phyloP scores from a whole-genome alignment of 2,329 filamentous ascomycete genomes.

The Hirsutella minnesotensis region DNA sequence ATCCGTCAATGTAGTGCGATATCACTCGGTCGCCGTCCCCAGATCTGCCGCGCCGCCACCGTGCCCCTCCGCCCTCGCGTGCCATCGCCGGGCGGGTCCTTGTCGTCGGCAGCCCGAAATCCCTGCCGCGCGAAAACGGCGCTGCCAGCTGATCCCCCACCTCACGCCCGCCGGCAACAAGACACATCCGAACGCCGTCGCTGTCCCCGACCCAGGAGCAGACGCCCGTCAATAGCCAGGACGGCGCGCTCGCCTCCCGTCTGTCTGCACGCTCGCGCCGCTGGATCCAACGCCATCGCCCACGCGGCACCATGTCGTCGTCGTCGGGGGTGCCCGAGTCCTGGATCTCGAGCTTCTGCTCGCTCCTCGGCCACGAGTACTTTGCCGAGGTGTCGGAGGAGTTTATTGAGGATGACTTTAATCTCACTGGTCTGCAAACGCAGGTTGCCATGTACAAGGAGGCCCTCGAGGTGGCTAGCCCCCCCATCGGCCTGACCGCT shows the following conservation, averaged over 20 bases:
- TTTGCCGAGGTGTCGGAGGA: conserved; percentile 98
- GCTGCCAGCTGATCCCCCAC: neutral
- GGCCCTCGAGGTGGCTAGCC: conserved; percentile 59
- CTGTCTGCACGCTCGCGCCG: neutral
- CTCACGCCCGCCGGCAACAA: neutral
- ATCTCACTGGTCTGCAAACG: conserved; percentile 85
- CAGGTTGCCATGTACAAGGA: conserved; percentile 99
- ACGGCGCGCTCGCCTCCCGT: too few species aligned
- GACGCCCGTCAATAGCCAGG: neutral
- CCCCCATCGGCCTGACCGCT: neutral
- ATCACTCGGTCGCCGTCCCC: too few species aligned
- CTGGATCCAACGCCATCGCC: conserved; percentile 1
- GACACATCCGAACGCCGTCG: neutral
- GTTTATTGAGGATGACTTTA: conserved; percentile 99
- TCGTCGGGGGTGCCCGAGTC: conserved; percentile 62
- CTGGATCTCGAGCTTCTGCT: conserved; percentile 97
- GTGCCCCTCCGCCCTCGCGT: too few species aligned
- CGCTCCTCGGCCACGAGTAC: conserved; percentile 91
- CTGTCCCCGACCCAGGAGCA: neutral
- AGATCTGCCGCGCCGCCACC: too few species aligned
- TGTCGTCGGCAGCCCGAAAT: too few species aligned
- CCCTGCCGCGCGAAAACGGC: neutral
- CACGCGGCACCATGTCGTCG: conserved; percentile 37
- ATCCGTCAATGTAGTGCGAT: too few species aligned
- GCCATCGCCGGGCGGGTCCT: too few species aligned